Evolutionary conservation across 1,284 basidiomycete genomes (phyloP).

Genomic region (Cerrena zonata): DNA sequence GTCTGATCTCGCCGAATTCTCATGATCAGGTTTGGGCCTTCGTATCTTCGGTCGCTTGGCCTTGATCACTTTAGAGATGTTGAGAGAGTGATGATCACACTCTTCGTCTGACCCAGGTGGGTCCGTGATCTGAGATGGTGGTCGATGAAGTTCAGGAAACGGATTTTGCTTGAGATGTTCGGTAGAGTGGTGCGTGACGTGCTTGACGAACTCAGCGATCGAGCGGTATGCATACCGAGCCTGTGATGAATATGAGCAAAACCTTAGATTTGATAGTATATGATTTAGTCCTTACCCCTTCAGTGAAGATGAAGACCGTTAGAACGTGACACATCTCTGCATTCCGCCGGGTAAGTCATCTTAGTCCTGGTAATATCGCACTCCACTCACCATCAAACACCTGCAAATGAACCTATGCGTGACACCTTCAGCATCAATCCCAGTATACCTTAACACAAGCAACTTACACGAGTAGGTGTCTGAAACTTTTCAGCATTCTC

Average conservation of each 20-base stretch:
- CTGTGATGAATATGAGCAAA: constrained; percentile 23
- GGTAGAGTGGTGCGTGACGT: constrained; percentile 38
- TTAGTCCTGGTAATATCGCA: neutral
- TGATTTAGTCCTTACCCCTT: constrained; percentile 36
- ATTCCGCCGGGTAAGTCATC: neutral
- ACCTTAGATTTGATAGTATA: neutral
- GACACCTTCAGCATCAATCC: no score
- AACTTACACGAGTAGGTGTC: constrained; percentile 59
- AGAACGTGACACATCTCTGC: constrained; percentile 63
- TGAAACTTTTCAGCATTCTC: constrained; percentile 52
- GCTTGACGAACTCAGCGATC: constrained; percentile 51
- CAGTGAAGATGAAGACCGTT: constrained; percentile 68
- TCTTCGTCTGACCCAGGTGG: neutral
- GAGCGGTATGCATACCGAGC: constrained; percentile 55
- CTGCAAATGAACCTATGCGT: constrained; percentile 66
- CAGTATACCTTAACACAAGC: neutral
- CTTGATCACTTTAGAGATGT: neutral
- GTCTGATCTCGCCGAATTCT: constrained; percentile 15
- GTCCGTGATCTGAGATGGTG: constrained; percentile 23
- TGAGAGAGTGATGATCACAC: neutral
- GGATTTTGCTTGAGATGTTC: constrained; percentile 36
- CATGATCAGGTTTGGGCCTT: neutral
- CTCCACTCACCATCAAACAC: constrained; percentile 45
- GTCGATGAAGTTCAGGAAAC: constrained; percentile 40
- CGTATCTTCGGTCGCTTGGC: constrained; percentile 2